These are phyloP conservation scores for Puccinellia tenuiflora DNA, from an alignment of 176 grass and related monocot genomes.

Conservation along the genomic window DNA sequence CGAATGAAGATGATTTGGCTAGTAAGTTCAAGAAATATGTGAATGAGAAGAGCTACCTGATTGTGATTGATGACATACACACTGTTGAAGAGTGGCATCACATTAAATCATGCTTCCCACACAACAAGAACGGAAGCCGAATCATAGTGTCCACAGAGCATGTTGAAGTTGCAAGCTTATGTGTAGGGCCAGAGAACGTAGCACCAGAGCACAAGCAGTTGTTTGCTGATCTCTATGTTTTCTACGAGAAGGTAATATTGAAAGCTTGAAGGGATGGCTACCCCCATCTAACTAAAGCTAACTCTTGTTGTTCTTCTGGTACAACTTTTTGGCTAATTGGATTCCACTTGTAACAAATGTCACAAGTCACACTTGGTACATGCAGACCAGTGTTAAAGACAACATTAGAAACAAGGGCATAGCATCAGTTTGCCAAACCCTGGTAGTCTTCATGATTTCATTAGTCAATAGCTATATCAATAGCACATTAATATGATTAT, in stretches of 20 bases:
- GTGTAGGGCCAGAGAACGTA: not conserved
- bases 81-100: not conserved
- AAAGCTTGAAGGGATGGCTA: not conserved
- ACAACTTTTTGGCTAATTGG: no score
- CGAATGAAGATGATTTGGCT: not conserved
- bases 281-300: not conserved
- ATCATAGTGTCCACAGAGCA: not conserved
- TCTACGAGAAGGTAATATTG: not conserved
- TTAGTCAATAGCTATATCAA: no score
- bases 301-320: not conserved
- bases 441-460: no score
- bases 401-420: no score
- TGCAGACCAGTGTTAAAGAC: no score
- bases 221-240: not conserved
- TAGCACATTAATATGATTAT: no score
- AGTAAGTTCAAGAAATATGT: not conserved
- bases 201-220: not conserved
- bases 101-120: not conserved
- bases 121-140: not conserved
- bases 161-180: not conserved
- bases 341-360: no score
- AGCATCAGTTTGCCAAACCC: no score
- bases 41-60: not conserved
- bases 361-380: no score
- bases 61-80: not conserved